These are phyloP conservation scores for Globisporangium paroecandrum DNA, from an alignment of 352 stramenopile species.

Conservation along the genomic window DNA sequence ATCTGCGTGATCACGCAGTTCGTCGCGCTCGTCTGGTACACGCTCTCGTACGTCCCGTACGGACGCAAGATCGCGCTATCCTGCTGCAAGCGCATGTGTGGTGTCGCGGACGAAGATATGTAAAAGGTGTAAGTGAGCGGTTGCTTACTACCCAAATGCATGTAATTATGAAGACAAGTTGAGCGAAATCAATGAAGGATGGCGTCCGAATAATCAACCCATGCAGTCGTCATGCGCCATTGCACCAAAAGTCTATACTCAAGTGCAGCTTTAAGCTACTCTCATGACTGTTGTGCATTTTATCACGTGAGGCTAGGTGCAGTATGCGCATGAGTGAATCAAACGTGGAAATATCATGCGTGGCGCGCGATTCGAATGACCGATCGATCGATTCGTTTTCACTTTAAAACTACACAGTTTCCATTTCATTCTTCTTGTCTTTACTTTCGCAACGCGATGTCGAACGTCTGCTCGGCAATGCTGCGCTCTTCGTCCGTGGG, in stretches of 20 bases:
- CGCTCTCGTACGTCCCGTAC: constrained; percentile 86
- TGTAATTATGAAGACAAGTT: background rate
- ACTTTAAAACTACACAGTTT: background rate
- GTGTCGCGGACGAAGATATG: constrained; percentile 47
- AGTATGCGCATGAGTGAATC: background rate
- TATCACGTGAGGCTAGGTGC: background rate
- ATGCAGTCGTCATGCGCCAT: background rate
- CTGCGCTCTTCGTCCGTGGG: constrained; percentile 89
- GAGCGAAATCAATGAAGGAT: background rate
- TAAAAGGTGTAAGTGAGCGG: constrained; percentile 13
- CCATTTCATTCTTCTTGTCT: background rate
- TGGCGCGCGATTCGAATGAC: background rate
- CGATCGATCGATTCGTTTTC: background rate
- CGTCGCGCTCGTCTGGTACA: constrained; percentile 81
- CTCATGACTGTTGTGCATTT: background rate
- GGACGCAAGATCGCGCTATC: constrained; percentile 61
- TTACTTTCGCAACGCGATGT: constrained; percentile 50
- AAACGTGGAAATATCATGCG: background rate
- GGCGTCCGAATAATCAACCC: background rate
- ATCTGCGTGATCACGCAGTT: constrained; percentile 78
- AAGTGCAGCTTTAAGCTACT: background rate
- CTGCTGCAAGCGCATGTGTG: constrained; percentile 65
- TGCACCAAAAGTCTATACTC: background rate
- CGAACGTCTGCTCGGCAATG: constrained; percentile 84
- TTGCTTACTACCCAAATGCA: background rate